phyloP scores from a whole-genome alignment of 2,329 filamentous ascomycete genomes.

The Triangularia setosa region DNA sequence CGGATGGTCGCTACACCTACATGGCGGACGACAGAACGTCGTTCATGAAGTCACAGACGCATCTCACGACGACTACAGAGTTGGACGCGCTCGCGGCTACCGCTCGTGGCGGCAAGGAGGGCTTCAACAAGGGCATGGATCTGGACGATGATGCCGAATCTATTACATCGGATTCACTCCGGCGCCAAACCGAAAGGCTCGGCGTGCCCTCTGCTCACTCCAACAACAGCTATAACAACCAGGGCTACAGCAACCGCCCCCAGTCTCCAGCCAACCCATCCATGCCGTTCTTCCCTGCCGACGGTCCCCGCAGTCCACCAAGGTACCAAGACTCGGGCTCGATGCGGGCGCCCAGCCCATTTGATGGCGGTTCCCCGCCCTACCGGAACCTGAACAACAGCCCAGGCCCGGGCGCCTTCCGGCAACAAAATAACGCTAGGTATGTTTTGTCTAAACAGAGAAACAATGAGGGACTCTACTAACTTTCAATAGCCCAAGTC shows the following conservation, averaged over 20 bases:
- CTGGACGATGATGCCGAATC: constrained; percentile 71
- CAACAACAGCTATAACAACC: background rate
- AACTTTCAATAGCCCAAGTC: constrained; percentile 33
- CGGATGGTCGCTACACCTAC: constrained; percentile 89
- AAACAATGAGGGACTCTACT: background rate
- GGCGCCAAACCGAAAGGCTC: constrained; percentile 37
- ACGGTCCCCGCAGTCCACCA: constrained; percentile 30
- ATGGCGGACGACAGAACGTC: constrained; percentile 96
- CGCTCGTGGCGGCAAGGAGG: constrained; percentile 74
- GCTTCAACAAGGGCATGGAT: constrained; percentile 53
- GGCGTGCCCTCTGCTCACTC: constrained; percentile 23
- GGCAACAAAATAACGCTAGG: constrained; percentile 44
- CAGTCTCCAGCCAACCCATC: constrained; percentile 48
- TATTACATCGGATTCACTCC: constrained; percentile 56
- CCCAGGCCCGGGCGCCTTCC: constrained; percentile 32
- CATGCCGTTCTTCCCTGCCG: constrained; percentile 48
- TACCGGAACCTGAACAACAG: constrained; percentile 41
- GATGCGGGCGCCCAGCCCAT: constrained; percentile 24
- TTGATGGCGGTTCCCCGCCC: constrained; percentile 11
- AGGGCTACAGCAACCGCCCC: constrained; percentile 31
- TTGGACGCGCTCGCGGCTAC: constrained; percentile 86
- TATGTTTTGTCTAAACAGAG: constrained; percentile 29
- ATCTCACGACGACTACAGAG: constrained; percentile 73
- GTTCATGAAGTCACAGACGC: constrained; percentile 93
- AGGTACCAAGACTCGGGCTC: constrained; percentile 21